Evolutionary conservation across 2,329 filamentous ascomycete species (phyloP).

Genomic region (Fusarium redolens): DNA sequence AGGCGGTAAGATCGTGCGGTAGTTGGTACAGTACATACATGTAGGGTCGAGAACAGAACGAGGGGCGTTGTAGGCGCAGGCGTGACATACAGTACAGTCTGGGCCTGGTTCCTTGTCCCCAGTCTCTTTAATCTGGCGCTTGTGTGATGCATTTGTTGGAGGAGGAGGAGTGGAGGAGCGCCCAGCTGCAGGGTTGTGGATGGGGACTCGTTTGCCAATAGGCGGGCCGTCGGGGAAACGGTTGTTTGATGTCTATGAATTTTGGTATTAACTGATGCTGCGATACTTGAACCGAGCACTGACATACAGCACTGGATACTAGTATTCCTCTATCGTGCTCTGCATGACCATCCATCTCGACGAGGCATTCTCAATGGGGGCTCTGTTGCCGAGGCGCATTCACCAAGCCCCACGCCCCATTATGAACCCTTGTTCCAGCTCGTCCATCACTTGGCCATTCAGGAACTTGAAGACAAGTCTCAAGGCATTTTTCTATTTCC

Average conservation of each 20-base stretch:
- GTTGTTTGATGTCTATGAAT: slow-evolving; percentile 24
- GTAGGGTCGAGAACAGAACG: slow-evolving; percentile 29
- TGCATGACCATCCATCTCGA: slow-evolving; percentile 7
- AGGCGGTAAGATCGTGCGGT: slow-evolving; percentile 37
- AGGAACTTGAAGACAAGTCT: slow-evolving; percentile 21
- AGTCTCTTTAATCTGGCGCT: slow-evolving; percentile 35
- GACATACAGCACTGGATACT: background rate
- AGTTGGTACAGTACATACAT: slow-evolving; percentile 14
- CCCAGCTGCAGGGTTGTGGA: slow-evolving; percentile 12
- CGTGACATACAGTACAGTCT: slow-evolving; percentile 38
- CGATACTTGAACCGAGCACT: slow-evolving; percentile 11
- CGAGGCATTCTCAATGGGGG: slow-evolving; percentile 45
- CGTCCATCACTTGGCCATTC: slow-evolving; percentile 34
- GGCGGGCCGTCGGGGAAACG: slow-evolving; percentile 23
- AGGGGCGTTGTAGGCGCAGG: slow-evolving; percentile 36
- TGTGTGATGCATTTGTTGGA: slow-evolving; percentile 32
- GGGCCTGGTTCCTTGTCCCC: slow-evolving; percentile 17
- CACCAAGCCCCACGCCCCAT: slow-evolving; percentile 39
- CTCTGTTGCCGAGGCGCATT: slow-evolving; percentile 43
- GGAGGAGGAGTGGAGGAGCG: slow-evolving; percentile 11
- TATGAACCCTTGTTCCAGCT: slow-evolving; percentile 39
- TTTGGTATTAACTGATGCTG: slow-evolving; percentile 6
- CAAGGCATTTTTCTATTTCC: slow-evolving; percentile 41
- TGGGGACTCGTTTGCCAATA: slow-evolving; percentile 1
- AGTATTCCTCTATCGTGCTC: slow-evolving; percentile 32